Conservation (phyloP, 345 rosid genomes). For the Arabidopsis suecica region DNA sequence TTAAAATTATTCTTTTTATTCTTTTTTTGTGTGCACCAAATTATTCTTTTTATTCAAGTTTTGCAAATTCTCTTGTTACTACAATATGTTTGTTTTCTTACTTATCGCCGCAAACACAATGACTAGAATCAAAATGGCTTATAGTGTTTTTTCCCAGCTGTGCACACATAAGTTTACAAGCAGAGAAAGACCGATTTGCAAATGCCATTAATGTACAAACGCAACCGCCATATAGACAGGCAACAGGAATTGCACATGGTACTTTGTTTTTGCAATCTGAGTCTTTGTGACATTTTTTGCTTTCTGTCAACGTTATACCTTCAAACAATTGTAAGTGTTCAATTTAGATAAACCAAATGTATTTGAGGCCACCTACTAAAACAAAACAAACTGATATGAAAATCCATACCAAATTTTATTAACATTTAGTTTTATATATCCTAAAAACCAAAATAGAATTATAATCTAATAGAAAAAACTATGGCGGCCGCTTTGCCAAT, state of each 20-base stretch:
- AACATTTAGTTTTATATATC: not conserved
- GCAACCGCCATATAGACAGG: conserved; percentile 29
- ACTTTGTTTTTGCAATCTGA: conserved; percentile 7
- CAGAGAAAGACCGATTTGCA: not conserved
- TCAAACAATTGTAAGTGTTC: not conserved
- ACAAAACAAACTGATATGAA: not conserved
- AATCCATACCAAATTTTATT: not conserved
- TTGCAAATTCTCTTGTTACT: not conserved
- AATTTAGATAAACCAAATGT: not conserved
- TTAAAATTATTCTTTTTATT: not conserved
- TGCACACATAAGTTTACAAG: conserved; percentile 9
- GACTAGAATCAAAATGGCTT: not conserved
- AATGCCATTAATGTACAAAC: not conserved
- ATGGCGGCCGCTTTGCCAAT: not conserved
- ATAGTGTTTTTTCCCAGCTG: not conserved
- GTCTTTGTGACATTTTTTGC: conserved; percentile 14
- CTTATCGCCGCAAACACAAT: conserved; percentile 10
- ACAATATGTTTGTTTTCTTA: conserved; percentile 2
- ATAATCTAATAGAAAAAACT: no score
- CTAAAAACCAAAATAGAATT: not conserved
- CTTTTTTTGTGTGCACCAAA: no score
- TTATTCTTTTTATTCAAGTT: not conserved
- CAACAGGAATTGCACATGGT: conserved; percentile 13
- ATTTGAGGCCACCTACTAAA: not conserved
- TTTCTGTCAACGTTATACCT: conserved; percentile 21